phyloP scores from a whole-genome alignment of 1,139 yeast genomes.

The Lodderomyces beijingensis region DNA sequence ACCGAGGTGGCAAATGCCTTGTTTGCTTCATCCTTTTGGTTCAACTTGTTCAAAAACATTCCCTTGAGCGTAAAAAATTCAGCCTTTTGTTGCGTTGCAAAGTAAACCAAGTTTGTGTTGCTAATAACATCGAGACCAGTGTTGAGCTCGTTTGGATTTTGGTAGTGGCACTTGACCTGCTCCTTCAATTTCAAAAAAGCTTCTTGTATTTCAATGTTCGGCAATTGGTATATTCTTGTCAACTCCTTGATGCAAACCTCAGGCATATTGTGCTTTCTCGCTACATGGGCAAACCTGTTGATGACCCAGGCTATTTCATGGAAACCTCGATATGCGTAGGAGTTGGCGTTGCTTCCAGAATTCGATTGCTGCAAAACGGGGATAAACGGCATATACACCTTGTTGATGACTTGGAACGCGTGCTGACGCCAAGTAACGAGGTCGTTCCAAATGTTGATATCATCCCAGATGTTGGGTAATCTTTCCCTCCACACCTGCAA shows the following conservation, averaged over 20 bases:
- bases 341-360: slow-evolving; percentile 70
- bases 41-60: slow-evolving; percentile 89
- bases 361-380: slow-evolving; percentile 79
- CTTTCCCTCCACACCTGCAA: slow-evolving; percentile 98
- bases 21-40: slow-evolving; percentile 90
- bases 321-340: slow-evolving; percentile 94
- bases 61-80: slow-evolving; percentile 97
- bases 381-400: slow-evolving; percentile 87
- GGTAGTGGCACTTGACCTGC: slow-evolving; percentile 97
- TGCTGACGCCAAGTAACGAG: slow-evolving; percentile 98
- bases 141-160: slow-evolving; percentile 77
- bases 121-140: slow-evolving; percentile 96
- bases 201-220: slow-evolving; percentile 97
- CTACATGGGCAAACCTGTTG: slow-evolving; percentile 96
- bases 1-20: slow-evolving; percentile 98
- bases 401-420: slow-evolving; percentile 95
- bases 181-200: slow-evolving; percentile 93
- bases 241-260: slow-evolving; percentile 93
- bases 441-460: slow-evolving; percentile 96
- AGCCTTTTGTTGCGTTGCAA: slow-evolving; percentile 96
- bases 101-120: slow-evolving; percentile 91
- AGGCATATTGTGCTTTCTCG: slow-evolving; percentile 93
- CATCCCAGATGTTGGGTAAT: slow-evolving; percentile 95
- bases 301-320: slow-evolving; percentile 99
- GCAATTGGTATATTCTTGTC: slow-evolving; percentile 90